Evolutionary conservation across 495 filamentous ascomycete species (phyloP), one percentile per base, ranked within the genome.

Genomic region (Aspergillus biplanus): DNA sequence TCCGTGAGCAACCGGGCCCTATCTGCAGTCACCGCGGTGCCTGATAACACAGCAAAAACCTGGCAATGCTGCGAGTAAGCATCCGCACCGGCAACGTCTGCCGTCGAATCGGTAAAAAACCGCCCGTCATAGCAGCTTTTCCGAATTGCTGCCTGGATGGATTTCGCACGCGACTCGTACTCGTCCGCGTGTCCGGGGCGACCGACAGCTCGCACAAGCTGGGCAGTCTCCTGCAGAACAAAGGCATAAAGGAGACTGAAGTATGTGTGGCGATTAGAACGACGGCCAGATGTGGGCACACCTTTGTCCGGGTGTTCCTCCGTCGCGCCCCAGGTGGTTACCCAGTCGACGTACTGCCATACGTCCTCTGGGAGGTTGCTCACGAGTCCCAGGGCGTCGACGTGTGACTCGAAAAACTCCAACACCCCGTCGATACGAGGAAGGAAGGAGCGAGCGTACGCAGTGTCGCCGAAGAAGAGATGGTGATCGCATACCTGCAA

Each of bases 261-360:
- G 62, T 76, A 77, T 1, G 71, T 76, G 37, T 74, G 70, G 18
- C 67, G 46, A 48, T 74, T 74, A 9, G 70, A 63, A 31, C 60
- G 60, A 2, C 71, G 61, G 0, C 71, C 71, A 1, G 73, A 67
- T 1, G 72, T 75, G 5, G 76, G 73, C 0, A 78, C 75, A 0
- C 74, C 75, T 39, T 79, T 77, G 34, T 77, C 75, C 0, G 73
- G 71, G 50, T 74, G 70, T 6, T 69, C 70, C 11, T 68, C 70
- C 8, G 73, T 74, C 5, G 72, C 72, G 13, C 69, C 73, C 75
- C 75, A 78, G 3, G 67, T 74, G 5, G 69, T 70, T 8, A 77
- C 74, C 76, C 76, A 79, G 62, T 79, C 76, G 21, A 79, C 73
- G 52, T 75, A 79, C 52, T 77, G 71, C 76, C 76, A 79, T 1